Conservation (phyloP, 2,329 filamentous ascomycete species). For the Hypoxylon sp. region DNA sequence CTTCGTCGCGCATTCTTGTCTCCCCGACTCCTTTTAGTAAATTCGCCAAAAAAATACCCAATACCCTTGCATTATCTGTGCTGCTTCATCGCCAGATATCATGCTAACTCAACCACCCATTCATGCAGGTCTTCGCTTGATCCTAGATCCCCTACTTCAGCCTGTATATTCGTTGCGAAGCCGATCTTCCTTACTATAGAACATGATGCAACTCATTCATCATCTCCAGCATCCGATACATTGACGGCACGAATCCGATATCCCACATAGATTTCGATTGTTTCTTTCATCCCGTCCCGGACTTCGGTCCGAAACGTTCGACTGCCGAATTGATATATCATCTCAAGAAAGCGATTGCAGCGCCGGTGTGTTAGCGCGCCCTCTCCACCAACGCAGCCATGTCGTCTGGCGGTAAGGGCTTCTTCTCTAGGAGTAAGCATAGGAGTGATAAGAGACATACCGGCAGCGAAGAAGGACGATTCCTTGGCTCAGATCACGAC, state of each 20-base stretch:
- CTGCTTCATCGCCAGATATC: slow-evolving; percentile 46
- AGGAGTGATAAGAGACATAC: slow-evolving; percentile 76
- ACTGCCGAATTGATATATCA: slow-evolving; percentile 36
- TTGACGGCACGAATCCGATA: slow-evolving; percentile 55
- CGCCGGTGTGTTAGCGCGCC: slow-evolving; percentile 50
- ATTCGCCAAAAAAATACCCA: slow-evolving; percentile 19
- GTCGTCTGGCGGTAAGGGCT: slow-evolving; percentile 78
- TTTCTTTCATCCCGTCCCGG: slow-evolving; percentile 26
- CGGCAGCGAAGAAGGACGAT: slow-evolving; percentile 71
- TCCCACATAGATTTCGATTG: slow-evolving; percentile 41
- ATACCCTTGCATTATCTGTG: slow-evolving; percentile 34
- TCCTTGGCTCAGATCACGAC: slow-evolving; percentile 72
- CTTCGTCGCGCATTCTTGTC: slow-evolving; percentile 40
- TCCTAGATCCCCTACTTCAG: slow-evolving; percentile 41
- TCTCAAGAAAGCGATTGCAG: slow-evolving; percentile 46
- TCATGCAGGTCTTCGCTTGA: slow-evolving; percentile 51
- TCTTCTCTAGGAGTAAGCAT: slow-evolving; percentile 92
- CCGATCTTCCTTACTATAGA: slow-evolving; percentile 45
- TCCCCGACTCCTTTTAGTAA: slow-evolving; percentile 38
- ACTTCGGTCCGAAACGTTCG: slow-evolving; percentile 36
- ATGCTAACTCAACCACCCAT: slow-evolving; percentile 49
- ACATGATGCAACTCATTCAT: slow-evolving; percentile 61
- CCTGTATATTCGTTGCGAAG: slow-evolving; percentile 46
- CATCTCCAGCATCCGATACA: slow-evolving; percentile 59
- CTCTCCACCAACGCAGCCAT: slow-evolving; percentile 56